Evolutionary conservation across 306 rosid species (phyloP), one percentile per base, ranked within the genome.

Genomic region (Luffa aegyptiaca): DNA sequence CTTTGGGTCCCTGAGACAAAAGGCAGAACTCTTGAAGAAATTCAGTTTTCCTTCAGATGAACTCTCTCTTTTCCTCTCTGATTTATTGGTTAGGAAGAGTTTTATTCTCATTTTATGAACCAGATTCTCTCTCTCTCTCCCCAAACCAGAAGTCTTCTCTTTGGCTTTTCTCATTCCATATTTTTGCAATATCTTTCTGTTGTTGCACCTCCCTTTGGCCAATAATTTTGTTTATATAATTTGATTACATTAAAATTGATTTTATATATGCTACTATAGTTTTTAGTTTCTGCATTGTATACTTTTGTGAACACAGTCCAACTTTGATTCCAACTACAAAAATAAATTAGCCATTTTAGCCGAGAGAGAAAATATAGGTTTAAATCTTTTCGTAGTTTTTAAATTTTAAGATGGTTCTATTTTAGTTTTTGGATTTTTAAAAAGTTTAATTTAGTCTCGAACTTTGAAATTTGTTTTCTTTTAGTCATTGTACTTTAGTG

Each of bases 1-100:
- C 79, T 90, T 81, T 93, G 90, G 90, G 99, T 95, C 39, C 99
- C 97, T 33, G 99, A 95, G 86, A 95, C 99, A 13, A 95, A 95
- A 80, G 99, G 97, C 11, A 91, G 87, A 89, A 81, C 94, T 51
- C 91, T 95, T 41, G 99, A 95, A 91, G 97, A 95, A 88, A 95
- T 95, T 57, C 98, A 95, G 71, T 79, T 5, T 77, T 90, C 90
- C 82, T 95, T 95, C 89, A 91, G 94, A 95, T 93, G 87, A 91
- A 80, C 13, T 61, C 85, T 86, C 70, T 61, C 81, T 78, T 76
- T 35, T 72, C 17, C 55, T 82, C 66, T 68, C 77, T 51, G 35
- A 52, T 61, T 9, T 20, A 16, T 74, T 26, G 1, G 37, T 44
- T 45, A 49, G 77, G 31, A 73, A 73, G 78, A 73, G 44, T 10